These are phyloP conservation scores for Spirogloea muscicola DNA, from an alignment of 139 green algal species.

Conservation along the genomic window DNA sequence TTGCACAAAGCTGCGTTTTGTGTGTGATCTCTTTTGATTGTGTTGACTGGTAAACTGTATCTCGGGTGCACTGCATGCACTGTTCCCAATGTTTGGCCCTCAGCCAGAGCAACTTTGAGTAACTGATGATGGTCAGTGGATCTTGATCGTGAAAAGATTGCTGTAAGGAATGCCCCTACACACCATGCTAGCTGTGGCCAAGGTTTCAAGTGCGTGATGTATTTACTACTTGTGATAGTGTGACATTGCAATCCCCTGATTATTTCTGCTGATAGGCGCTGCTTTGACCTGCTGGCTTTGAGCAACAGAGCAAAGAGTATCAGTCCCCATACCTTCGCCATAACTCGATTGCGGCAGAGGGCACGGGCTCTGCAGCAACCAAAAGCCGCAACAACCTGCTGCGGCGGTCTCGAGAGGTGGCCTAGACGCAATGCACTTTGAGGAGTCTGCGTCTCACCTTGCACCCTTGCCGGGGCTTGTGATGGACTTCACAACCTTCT, in stretches of 20 bases:
- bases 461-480: no score
- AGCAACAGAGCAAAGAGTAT: background rate
- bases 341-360: conserved; percentile 9
- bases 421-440: no score
- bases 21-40: background rate
- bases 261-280: background rate
- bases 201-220: no score
- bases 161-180: background rate
- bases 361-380: conserved; percentile 10
- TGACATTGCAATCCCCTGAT: background rate
- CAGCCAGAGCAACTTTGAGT: background rate
- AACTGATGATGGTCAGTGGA: background rate
- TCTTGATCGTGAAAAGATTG: background rate
- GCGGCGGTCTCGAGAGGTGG: no score
- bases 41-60: background rate
- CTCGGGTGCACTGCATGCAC: background rate
- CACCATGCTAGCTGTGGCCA: no score
- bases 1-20: background rate
- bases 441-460: no score
- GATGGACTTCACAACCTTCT: no score
- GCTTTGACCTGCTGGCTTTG: background rate
- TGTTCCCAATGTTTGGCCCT: background rate
- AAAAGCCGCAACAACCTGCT: conserved; percentile 9
- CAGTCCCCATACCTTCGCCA: conserved; percentile 5
- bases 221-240: no score